Percentiles rank a stretch among this genome's conserved stretches.
phyloP scores from a whole-genome alignment of 169 alveolate genomes.

The Ichthyophthirius multifiliis region DNA sequence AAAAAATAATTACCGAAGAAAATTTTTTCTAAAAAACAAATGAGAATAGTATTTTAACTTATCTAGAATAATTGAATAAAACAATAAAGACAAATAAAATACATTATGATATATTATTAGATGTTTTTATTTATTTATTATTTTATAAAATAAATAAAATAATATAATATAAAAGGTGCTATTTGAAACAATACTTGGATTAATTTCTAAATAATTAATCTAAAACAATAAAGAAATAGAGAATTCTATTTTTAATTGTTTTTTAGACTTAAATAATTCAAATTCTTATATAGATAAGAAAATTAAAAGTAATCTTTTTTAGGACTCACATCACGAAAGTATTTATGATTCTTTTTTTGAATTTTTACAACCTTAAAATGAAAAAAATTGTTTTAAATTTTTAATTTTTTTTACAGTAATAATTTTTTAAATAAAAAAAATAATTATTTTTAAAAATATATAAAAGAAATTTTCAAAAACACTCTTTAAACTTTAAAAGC shows the following conservation, averaged over 20 bases:
- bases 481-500: too few relatives aligned
- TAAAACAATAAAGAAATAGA: not conserved
- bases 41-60: not conserved
- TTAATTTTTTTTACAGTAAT: constrained; percentile 6
- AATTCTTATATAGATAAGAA: constrained; percentile 12
- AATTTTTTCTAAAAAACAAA: not conserved
- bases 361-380: constrained; percentile 6
- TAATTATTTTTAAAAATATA: too few relatives aligned
- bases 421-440: too few relatives aligned
- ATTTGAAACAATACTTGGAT: not conserved
- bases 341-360: constrained; percentile 1
- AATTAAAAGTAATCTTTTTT: not conserved
- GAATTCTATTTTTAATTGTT: not conserved
- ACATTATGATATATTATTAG: constrained; percentile 7
- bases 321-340: not conserved
- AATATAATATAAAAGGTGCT: not conserved
- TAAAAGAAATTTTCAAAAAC: too few relatives aligned
- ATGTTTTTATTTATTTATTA: not conserved
- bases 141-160: not conserved
- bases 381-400: not conserved
- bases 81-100: not conserved
- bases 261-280: not conserved
- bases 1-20: not conserved
- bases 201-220: not conserved
- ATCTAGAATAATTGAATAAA: not conserved